These are phyloP conservation scores for Rhodotorula sp. DNA, from an alignment of 1,284 basidiomycete species.

Conservation along the genomic window DNA sequence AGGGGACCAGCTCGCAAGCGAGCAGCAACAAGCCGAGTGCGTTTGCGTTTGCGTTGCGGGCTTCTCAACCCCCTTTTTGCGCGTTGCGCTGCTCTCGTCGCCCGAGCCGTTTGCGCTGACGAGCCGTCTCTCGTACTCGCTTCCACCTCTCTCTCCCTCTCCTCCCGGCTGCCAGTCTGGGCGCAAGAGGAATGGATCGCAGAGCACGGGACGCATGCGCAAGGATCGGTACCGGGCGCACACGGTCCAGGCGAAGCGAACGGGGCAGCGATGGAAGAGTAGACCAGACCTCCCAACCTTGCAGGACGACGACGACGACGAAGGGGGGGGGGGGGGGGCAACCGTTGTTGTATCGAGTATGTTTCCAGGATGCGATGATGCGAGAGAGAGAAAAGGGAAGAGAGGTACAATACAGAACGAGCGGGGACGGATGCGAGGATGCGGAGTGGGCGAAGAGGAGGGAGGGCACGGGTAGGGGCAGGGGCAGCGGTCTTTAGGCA, in stretches of 20 bases:
- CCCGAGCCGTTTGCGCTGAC: neutral
- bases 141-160: neutral
- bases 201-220: conserved; percentile 30
- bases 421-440: conserved; percentile 1
- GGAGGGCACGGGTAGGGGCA: too few relatives aligned
- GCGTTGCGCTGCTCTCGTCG: too few relatives aligned
- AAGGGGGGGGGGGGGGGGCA: too few relatives aligned
- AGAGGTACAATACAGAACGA: neutral
- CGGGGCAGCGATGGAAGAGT: neutral
- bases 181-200: conserved; percentile 42
- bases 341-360: too few relatives aligned
- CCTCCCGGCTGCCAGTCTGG: conserved; percentile 38
- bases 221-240: neutral
- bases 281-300: too few relatives aligned
- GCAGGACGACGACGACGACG: too few relatives aligned
- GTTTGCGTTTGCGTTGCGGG: conserved; percentile 10
- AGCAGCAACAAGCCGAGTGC: conserved; percentile 40
- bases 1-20: conserved; percentile 20
- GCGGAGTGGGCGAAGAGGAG: neutral
- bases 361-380: too few relatives aligned
- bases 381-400: neutral
- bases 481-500: too few relatives aligned
- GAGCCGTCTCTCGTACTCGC: neutral
- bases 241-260: neutral
- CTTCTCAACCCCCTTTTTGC: too few relatives aligned